A percentile compares a stretch with the other conserved stretches of the same genome.
Conservation (phyloP, 2,329 filamentous ascomycete species). For the Cercospora sesami region DNA sequence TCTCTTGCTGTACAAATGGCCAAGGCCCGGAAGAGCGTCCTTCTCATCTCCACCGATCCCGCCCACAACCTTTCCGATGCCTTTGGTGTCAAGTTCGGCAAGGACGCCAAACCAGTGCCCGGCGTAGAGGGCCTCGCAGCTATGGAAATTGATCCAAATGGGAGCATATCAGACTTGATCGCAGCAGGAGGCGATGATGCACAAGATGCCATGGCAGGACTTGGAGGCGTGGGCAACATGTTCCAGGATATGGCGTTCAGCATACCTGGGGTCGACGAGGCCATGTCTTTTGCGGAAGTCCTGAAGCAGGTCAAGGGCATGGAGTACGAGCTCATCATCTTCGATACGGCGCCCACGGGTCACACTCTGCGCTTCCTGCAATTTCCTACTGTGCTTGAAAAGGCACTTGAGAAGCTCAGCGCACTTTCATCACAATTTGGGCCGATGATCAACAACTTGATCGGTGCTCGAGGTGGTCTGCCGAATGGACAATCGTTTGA, state of each 20-base stretch:
- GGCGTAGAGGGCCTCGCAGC: conserved; percentile 92
- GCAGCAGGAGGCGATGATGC: conserved; percentile 72
- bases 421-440: conserved; percentile 93
- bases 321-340: conserved; percentile 98
- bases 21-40: conserved; percentile 88
- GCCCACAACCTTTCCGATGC: conserved; percentile 98
- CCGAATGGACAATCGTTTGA: conserved; percentile 91
- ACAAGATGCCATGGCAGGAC: conserved; percentile 68
- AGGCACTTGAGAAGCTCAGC: conserved; percentile 94
- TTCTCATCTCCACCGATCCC: conserved; percentile 97
- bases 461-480: conserved; percentile 73
- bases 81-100: conserved; percentile 98
- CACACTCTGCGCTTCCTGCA: conserved; percentile 98
- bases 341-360: conserved; percentile 96
- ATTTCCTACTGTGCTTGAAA: conserved; percentile 96
- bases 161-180: conserved; percentile 92
- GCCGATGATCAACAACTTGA: conserved; percentile 89
- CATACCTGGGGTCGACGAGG: conserved; percentile 97
- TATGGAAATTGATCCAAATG: conserved; percentile 99
- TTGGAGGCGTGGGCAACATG: conserved; percentile 80
- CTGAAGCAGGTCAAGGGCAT: conserved; percentile 99
- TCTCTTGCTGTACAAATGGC: conserved; percentile 97
- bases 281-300: conserved; percentile 99
- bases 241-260: conserved; percentile 98
- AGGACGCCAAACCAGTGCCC: conserved; percentile 89